Base-by-base conservation (phyloP, 352 stramenopile species). In the Blastocystis sp. region DNA sequence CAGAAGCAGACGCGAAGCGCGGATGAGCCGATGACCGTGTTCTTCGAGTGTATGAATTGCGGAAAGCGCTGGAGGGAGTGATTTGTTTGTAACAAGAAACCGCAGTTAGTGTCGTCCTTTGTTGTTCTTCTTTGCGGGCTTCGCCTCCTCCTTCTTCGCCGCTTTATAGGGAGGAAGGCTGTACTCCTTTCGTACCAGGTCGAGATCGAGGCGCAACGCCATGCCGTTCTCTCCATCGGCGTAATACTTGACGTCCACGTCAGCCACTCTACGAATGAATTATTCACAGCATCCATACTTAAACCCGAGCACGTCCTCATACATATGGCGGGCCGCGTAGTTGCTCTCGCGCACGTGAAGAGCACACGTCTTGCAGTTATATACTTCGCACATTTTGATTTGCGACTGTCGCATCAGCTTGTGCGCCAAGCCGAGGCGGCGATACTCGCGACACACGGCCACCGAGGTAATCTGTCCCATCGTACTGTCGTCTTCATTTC, bases 221-320 rank as follows among this genome's bases (percentile, higher is more conserved):
- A 98, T 99, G 19, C 96, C 98, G 93, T 99, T 96, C 92, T 99
- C 98, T 79, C 97, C 97, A 92, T 99, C 98, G 0, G 97, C 97
- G 93, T 99, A 99, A 93, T 99, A 99, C 35, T 96, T 97, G 92
- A 97, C 97, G 92, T 99, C 97, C 62, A 99, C 96, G 91, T 98
- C 96, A 92, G 37, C 29, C 33, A 67, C 90, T 69, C 78, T 79
- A 91, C 6, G 24, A 26, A 51, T 9, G 31, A 50, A n/a, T n/a
- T 21, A 88, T 12, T 33, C 51, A 31, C 12, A 35, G 21, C 37
- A 55, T 21, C 2, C n/a, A 92, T 93, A 96, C 93, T 98, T 93
- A 93, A 99, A 99, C 88, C 95, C 94, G 29, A 99, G 93, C 35
- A 97, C 99, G 76, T 98, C 93, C 88, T 93, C 96, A 93, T 99